Base-by-base conservation (phyloP, 2,329 filamentous ascomycete genomes). In the Aphanocladium album region DNA sequence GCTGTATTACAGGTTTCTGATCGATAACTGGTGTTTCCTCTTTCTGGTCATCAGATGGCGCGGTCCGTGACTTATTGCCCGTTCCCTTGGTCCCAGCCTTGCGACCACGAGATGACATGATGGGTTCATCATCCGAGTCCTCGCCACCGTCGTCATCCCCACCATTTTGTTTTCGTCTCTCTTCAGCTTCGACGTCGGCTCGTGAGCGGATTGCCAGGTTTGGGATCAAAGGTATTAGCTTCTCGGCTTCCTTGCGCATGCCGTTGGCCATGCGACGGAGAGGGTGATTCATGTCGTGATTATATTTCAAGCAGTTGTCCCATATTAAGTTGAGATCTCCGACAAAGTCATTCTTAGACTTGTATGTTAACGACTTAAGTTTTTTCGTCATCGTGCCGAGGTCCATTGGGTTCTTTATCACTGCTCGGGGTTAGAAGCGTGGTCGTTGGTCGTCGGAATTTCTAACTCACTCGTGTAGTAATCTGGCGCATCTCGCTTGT, bases 301-400 rank as follows among this genome's bases (percentile, higher is more conserved):
- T 99, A 75, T 98, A 99, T 69, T 89, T 92, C 60, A 99, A 80
- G 72, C 95, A 99, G 71, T 99, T 99, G 60, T 92, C 86, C 95
- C 95, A 99, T 57, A 99, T 98, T 55, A 98, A 79, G 71, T 96
- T 93, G 11, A 99, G 81, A 72, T 99, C 95, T 35, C 89, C 84
- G 27, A 98, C 92, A 66, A 99, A 99, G 25, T 99, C 95, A 63
- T 90, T 85, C 77, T 99, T 99, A 51, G 89, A 93, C 72, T 91
- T 93, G 76, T 91, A 95, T 41, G 83, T 82, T 39, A 91, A 76
- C 11, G 83, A 82, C 72, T 93, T 93, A 59, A 99, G 85, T 78
- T 98, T 99, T 79, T 99, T 99, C 64, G 96, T 96, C 92, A 99
- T 98, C 52, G 88, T 89, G 41, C 95, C 95, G 61, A 99, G 86